Evolutionary conservation across 2,329 filamentous ascomycete genomes (phyloP).

Genomic region (Chaetomiaceae sp.): DNA sequence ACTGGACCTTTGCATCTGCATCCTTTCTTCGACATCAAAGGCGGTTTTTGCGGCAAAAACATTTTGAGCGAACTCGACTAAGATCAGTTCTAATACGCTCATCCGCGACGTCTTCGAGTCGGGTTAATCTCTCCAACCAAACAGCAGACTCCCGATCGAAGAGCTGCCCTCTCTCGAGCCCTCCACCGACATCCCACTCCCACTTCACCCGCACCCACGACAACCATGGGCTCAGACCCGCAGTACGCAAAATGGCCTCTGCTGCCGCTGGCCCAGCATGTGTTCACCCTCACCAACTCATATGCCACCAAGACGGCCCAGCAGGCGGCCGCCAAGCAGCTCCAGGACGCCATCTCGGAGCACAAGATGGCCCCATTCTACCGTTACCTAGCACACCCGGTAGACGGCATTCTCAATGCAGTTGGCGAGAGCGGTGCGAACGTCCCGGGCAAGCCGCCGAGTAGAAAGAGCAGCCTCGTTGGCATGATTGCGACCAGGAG

Average conservation of each 20-base stretch:
- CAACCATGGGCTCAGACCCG: slow-evolving; percentile 71
- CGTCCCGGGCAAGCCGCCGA: slow-evolving; percentile 52
- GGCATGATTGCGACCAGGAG: slow-evolving; percentile 73
- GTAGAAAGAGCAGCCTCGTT: slow-evolving; percentile 65
- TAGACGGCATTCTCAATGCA: slow-evolving; percentile 75
- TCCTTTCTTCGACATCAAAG: slow-evolving; percentile 7
- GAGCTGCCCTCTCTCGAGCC: not conserved
- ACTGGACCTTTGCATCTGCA: slow-evolving; percentile 8
- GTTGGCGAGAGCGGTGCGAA: slow-evolving; percentile 59
- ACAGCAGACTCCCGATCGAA: not conserved
- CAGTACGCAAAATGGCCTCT: slow-evolving; percentile 83
- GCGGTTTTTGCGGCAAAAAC: not conserved
- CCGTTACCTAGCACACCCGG: slow-evolving; percentile 75
- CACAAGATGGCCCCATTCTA: slow-evolving; percentile 87
- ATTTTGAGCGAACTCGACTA: not conserved
- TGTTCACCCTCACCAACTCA: slow-evolving; percentile 81
- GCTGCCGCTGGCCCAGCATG: slow-evolving; percentile 76
- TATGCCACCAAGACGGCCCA: slow-evolving; percentile 63
- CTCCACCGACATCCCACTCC: slow-evolving; percentile 1
- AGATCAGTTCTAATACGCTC: not conserved
- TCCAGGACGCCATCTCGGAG: slow-evolving; percentile 78
- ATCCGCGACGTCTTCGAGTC: not conserved
- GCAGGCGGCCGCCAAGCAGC: slow-evolving; percentile 65
- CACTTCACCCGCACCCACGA: slow-evolving; percentile 10
- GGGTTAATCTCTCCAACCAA: not conserved